Base-by-base conservation (phyloP, 2,329 filamentous ascomycete genomes). In the Pseudocercospora cruenta region DNA sequence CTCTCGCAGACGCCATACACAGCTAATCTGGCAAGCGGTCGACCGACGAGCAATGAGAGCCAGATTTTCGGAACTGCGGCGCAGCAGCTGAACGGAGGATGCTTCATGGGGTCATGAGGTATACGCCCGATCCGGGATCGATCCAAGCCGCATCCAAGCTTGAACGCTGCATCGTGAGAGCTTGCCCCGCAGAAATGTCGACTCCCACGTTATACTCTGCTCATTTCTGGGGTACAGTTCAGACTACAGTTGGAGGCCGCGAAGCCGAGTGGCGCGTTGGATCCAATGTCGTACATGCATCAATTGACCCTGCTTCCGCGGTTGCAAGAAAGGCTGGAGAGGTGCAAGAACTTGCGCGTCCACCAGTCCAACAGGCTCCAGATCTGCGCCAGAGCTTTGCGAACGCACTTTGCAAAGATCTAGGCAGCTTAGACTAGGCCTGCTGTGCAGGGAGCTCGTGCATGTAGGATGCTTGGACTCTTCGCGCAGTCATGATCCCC, bases 401-500 rank as follows among this genome's bases (percentile, higher is more conserved):
- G 60, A 57, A 59, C 60, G 54, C 33, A 53, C 51, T 49, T 60
- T 14, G 21, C 47, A 47, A 19, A 57, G 61, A 28, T 22, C 55
- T 58, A 33, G 57, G 61, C 31, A 47, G 31, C 60, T 55, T 57
- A 16, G 53, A 21, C 24, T 62, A 62, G 67, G 45, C 57, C 67
- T 62, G 53, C 14, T 22, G 12, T 31, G 47, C 58, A 67, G 16
- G 54, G 39, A 51, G 49, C 43, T 21, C 24, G 62, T 53, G 54
- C 62, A 64, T 61, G 61, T 43, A 39, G 55, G 66, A 65, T 66
- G 60, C 65, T 65, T 64, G 65, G 21, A 43, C 53, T 22, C 54
- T 51, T 53, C 33, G 58, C 59, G 43, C 54, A 61, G 54, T 61
- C 61, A 62, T 53, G n/a, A 57, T 54, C 62, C 68, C 62, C 57